A percentile compares a stretch with the other conserved stretches of the same genome.
These are phyloP conservation scores for Plasmopara viticola DNA, from an alignment of 352 stramenopile genomes.

Conservation along the genomic window DNA sequence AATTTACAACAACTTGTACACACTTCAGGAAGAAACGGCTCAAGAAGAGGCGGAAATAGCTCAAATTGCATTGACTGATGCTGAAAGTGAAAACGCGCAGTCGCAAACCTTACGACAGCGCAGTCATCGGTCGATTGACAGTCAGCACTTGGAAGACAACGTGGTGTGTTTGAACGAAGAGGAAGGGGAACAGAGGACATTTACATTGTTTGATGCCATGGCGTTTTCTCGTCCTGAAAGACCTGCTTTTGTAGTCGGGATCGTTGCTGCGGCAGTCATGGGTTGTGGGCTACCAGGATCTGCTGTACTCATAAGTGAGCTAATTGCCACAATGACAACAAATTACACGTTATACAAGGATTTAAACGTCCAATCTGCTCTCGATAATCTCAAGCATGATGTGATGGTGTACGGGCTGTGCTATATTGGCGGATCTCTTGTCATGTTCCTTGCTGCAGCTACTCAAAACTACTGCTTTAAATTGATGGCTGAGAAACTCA, in stretches of 20 bases:
- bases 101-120: background rate
- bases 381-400: conserved; percentile 1
- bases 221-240: conserved; percentile 1
- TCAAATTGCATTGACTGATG: background rate
- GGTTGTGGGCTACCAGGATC: background rate
- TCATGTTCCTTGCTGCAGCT: conserved; percentile 1
- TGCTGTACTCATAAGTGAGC: conserved; percentile 2
- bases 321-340: background rate
- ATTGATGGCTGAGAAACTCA: conserved; percentile 5
- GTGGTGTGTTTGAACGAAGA: background rate
- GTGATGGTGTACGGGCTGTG: conserved; percentile 2
- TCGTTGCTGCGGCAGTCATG: background rate
- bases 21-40: background rate
- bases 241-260: background rate
- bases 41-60: background rate
- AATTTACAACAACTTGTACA: conserved; percentile 1
- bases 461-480: conserved; percentile 7
- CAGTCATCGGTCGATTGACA: background rate
- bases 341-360: conserved; percentile 1
- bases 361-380: conserved; percentile 1
- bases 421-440: conserved; percentile 1
- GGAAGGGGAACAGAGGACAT: background rate
- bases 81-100: background rate
- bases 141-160: background rate
- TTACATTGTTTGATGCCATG: conserved; percentile 1